Base-by-base conservation (phyloP, 176 grass and related monocot genomes). In the Elaeis guineensis region DNA sequence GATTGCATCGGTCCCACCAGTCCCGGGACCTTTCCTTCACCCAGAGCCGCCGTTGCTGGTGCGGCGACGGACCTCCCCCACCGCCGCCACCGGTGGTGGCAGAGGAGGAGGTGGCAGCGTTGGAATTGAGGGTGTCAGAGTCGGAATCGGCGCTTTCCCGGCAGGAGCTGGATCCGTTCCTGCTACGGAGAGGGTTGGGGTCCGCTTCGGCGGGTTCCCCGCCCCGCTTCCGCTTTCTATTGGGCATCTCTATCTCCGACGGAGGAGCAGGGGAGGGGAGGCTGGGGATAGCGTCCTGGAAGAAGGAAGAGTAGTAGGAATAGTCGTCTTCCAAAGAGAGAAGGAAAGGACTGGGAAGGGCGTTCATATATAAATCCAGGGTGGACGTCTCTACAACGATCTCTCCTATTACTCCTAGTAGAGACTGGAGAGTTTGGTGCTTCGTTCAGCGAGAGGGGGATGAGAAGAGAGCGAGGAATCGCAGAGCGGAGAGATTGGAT, bases 361-460 rank as follows among this genome's bases (percentile, higher is more conserved):
- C 61, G 59, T 69, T 82, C 79, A 82, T 82, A 54, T 48, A 69
- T 44, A 68, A 51, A 65, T 79, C 69, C 69, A 79, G 44, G 51
- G 67, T 58, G 19, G 2, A 44, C 35, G 35, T 14, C 35, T 44
- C 6, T 44, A 44, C 0, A 44, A 44, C 35, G 2, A 44, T 14
- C 35, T 44, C 11, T 12, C 11, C 14, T 44, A 23, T 6, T 26
- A 7, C 12, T 24, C 5, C 15, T 3, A 15, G 16, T 2, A 7
- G 63, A 44, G 35, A 44, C 0, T 44, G 16, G 35, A 64, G n/a
- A 5, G 21, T 6, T 63, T 16, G 18, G n/a, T 5, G 35, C 17
- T 23, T 30, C 21, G 62, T 5, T 61, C 11, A 8, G 32, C 7
- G 6, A 9, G 32, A 35, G 32, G 32, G 32, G 7, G 32, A 35